Evolutionary conservation across 371 early-diverging fungal species (phyloP).

Genomic region (Rhizomucor pusillus): DNA sequence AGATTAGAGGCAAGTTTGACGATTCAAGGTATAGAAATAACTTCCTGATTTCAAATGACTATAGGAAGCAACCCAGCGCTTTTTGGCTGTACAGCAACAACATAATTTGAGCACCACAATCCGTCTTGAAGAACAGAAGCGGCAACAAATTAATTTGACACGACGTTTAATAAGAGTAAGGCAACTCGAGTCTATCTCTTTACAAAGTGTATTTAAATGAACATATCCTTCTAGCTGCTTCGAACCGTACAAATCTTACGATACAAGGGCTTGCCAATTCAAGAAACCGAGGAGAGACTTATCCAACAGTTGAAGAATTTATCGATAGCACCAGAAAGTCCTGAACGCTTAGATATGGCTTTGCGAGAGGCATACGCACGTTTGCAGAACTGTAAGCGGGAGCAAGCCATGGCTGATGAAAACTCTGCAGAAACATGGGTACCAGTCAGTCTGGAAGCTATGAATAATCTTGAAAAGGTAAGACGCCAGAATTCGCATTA

Average conservation of each 20-base stretch:
- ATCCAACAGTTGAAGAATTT: constrained; percentile 10
- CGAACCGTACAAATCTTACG: constrained; percentile 22
- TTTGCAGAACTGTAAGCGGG: constrained; percentile 9
- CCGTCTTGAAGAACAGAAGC: constrained; percentile 38
- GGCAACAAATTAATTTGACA: constrained; percentile 18
- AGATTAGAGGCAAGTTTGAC: constrained; percentile 20
- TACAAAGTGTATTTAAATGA: neutral
- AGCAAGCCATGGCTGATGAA: neutral
- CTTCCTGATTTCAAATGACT: neutral
- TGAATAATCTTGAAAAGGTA: constrained; percentile 18
- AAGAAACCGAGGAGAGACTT: constrained; percentile 15
- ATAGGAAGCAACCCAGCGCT: constrained; percentile 33
- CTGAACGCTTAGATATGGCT: constrained; percentile 13
- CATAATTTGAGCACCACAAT: constrained; percentile 27
- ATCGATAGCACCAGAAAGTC: constrained; percentile 5
- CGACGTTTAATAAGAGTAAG: constrained; percentile 19
- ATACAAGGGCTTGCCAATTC: constrained; percentile 23
- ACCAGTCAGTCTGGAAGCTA: constrained; percentile 11
- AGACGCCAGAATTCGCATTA: neutral
- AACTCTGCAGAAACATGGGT: constrained; percentile 13
- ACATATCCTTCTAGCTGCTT: constrained; percentile 9
- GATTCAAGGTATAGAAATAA: neutral
- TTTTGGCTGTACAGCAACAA: constrained; percentile 28
- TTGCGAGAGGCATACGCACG: constrained; percentile 10
- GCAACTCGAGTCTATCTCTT: neutral